Evolutionary conservation across 768 basidiomycete species (phyloP).

Genomic region (Amanita pseudoporphyria): DNA sequence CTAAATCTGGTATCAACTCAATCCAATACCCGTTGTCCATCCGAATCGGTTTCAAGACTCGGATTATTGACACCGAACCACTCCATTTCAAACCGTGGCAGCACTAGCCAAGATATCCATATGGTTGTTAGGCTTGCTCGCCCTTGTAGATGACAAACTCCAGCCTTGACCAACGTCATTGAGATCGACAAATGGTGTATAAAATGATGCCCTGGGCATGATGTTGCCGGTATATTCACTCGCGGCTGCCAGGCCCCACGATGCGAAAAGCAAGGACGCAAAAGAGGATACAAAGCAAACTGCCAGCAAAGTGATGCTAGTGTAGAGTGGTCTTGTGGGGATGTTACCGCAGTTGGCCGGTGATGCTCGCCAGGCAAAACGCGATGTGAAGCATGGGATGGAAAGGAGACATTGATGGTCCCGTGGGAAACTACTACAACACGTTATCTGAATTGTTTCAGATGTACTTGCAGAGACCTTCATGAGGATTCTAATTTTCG

Average conservation of each 20-base stretch:
- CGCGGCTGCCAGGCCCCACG: slow-evolving; percentile 21
- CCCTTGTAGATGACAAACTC: no score
- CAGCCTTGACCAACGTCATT: no score
- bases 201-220: slow-evolving; percentile 34
- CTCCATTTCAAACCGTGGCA: no score
- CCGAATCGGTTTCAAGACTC: no score
- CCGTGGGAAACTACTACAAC: neutral
- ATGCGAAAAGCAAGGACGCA: slow-evolving; percentile 27
- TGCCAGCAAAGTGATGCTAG: neutral
- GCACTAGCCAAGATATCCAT: no score
- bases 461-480: neutral
- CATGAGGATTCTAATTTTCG: slow-evolving; percentile 45
- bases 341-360: neutral
- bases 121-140: no score
- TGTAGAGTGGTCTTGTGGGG: neutral
- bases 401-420: neutral
- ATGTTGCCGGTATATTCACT: neutral
- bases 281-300: slow-evolving; percentile 23
- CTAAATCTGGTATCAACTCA: slow-evolving; percentile 9
- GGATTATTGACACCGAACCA: no score
- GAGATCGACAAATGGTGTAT: neutral
- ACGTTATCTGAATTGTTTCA: no score
- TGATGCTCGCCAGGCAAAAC: neutral
- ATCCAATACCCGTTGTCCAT: slow-evolving; percentile 19
- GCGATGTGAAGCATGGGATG: neutral